phyloP scores from a whole-genome alignment of 2,329 filamentous ascomycete species.

The Aspergillus brasiliensis region DNA sequence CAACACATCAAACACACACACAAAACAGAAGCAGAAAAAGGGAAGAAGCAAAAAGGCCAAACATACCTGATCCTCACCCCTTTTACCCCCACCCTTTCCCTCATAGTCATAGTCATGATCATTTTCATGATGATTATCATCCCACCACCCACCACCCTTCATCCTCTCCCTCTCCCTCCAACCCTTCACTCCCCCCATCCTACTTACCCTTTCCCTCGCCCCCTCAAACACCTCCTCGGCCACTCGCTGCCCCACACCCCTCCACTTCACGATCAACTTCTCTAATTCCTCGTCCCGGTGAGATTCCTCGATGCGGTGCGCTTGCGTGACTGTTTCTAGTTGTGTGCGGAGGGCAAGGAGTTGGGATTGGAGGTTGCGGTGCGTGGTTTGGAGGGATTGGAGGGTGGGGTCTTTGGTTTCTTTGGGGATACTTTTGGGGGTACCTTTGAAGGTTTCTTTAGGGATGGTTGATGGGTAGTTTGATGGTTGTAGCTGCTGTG shows the following conservation, averaged over 20 bases:
- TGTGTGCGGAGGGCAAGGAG: conserved; percentile 40
- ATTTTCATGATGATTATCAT: conserved; percentile 37
- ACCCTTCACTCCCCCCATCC: conserved; percentile 64
- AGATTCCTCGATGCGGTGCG: conserved; percentile 51
- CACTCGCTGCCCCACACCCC: conserved; percentile 59
- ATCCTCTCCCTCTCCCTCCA: conserved; percentile 54
- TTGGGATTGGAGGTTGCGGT: conserved; percentile 35
- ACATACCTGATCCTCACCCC: conserved; percentile 37
- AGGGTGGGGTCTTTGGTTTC: conserved; percentile 18
- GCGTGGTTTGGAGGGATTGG: conserved; percentile 36
- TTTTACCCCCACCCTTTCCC: conserved; percentile 24
- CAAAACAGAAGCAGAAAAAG: background rate
- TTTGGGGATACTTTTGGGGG: conserved; percentile 24
- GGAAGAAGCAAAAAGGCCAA: conserved; percentile 40
- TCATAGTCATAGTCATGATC: conserved; percentile 5
- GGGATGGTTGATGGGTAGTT: background rate
- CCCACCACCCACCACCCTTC: conserved; percentile 39
- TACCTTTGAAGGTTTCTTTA: background rate
- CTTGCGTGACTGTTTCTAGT: conserved; percentile 56
- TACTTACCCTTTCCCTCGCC: conserved; percentile 61
- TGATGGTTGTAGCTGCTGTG: conserved; percentile 12
- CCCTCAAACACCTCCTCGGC: conserved; percentile 68
- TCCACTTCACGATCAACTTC: conserved; percentile 63
- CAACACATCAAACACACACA: too few relatives aligned
- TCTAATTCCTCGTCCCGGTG: conserved; percentile 58